phyloP scores from a whole-genome alignment of 2,329 filamentous ascomycete species.

The Dichotomopilus funicola region DNA sequence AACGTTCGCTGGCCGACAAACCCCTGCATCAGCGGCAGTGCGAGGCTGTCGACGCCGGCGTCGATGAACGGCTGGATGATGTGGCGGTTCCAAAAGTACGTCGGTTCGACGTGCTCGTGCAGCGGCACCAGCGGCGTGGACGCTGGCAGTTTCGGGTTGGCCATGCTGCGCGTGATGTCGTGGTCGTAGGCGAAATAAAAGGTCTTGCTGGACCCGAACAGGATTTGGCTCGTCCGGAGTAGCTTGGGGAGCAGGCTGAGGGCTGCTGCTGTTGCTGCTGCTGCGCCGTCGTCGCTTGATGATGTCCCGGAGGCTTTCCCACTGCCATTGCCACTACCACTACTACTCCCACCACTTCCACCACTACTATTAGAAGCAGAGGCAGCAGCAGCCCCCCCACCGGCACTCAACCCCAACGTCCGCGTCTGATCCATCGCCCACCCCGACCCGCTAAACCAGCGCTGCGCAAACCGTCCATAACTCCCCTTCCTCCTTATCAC shows the following conservation, averaged over 20 bases:
- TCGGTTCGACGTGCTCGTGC: conserved; percentile 63
- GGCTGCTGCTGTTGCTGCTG: conserved; percentile 30
- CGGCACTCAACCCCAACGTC: conserved; percentile 60
- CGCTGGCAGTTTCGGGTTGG: conserved; percentile 33
- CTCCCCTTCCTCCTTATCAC: conserved; percentile 76
- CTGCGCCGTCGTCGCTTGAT: conserved; percentile 21
- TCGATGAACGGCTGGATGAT: conserved; percentile 68
- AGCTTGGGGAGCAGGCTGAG: conserved; percentile 71
- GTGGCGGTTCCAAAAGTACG: conserved; percentile 88
- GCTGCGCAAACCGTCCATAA: conserved; percentile 82
- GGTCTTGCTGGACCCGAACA: conserved; percentile 74
- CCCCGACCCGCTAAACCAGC: conserved; percentile 83
- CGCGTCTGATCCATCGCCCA: conserved; percentile 69
- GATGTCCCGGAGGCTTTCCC: conserved; percentile 29
- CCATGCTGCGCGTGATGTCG: conserved; percentile 70
- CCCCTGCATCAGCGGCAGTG: conserved; percentile 83
- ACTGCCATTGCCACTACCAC: conserved; percentile 6
- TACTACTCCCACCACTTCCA: conserved; percentile 17
- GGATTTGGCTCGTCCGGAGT: conserved; percentile 72
- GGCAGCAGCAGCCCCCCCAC: conserved; percentile 11
- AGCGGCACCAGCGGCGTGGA: conserved; percentile 47
- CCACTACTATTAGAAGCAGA: neutral
- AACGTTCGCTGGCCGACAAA: conserved; percentile 87
- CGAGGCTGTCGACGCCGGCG: conserved; percentile 61
- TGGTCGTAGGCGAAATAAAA: conserved; percentile 96